These are phyloP conservation scores for Colletotrichum noveboracense DNA, from an alignment of 2,329 filamentous ascomycete species.

Conservation along the genomic window DNA sequence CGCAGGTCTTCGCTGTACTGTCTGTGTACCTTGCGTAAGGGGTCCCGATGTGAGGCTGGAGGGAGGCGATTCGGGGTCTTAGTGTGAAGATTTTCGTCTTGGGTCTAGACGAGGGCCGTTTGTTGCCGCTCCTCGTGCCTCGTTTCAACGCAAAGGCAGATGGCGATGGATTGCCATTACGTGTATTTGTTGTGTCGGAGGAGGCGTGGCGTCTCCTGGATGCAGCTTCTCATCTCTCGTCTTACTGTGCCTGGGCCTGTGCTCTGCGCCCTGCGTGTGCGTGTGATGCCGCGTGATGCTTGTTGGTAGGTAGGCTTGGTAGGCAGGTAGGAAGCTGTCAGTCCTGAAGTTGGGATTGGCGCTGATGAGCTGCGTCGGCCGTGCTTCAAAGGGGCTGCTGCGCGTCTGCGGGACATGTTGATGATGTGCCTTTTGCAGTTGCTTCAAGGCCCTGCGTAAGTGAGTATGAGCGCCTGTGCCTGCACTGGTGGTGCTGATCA, in stretches of 20 bases:
- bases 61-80: not conserved
- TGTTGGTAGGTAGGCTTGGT: not conserved
- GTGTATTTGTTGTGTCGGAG: not conserved
- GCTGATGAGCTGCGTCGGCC: not conserved
- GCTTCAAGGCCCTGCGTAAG: not conserved
- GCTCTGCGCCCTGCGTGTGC: not conserved
- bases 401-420: not conserved
- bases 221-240: conserved; percentile 5
- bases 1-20: not conserved
- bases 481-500: not conserved
- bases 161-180: not conserved
- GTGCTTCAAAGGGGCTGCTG: not conserved
- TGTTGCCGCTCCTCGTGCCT: not conserved
- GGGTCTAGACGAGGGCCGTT: not conserved
- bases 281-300: not conserved
- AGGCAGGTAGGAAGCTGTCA: not conserved
- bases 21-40: not conserved
- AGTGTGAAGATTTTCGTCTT: not conserved
- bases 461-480: not conserved
- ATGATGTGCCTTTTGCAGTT: not conserved
- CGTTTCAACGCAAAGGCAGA: not conserved
- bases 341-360: not conserved
- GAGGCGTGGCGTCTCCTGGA: not conserved
- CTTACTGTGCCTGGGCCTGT: conserved; percentile 4
- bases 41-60: not conserved